A percentile compares a stretch with the other conserved stretches of the same genome.
Evolutionary conservation across 2,329 filamentous ascomycete genomes (phyloP).

Genomic region (Rhexocercosporidium sp.): DNA sequence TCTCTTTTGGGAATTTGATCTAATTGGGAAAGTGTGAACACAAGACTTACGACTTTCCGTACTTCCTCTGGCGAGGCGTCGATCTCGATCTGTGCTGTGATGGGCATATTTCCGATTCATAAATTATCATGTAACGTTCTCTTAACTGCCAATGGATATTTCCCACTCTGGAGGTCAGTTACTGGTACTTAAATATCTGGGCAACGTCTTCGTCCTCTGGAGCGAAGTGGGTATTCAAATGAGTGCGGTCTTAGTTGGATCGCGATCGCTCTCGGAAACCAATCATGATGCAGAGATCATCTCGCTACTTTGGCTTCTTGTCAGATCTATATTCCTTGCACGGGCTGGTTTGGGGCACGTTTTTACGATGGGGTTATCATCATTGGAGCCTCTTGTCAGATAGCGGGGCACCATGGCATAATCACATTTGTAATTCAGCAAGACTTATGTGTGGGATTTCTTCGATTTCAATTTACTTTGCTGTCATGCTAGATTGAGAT

Average conservation of each 20-base stretch:
- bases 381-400: neutral
- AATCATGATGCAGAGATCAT: neutral
- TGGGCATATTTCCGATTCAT: neutral
- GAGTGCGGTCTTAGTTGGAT: neutral
- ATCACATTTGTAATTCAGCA: neutral
- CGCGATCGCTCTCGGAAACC: neutral
- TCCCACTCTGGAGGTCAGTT: too few species aligned
- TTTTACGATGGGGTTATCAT: neutral
- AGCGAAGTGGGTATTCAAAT: neutral
- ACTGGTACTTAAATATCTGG: neutral
- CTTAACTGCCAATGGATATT: too few species aligned
- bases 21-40: neutral
- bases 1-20: neutral
- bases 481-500: neutral
- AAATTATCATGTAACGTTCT: too few species aligned
- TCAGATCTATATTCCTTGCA: neutral
- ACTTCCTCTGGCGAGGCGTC: constrained; percentile 23
- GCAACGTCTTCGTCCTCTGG: neutral
- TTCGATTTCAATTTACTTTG: neutral
- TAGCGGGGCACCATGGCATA: neutral
- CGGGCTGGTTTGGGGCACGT: neutral
- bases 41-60: constrained; percentile 22
- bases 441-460: neutral
- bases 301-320: neutral
- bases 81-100: constrained; percentile 23